A percentile compares a stretch with the other conserved stretches of the same genome.
phyloP scores from a whole-genome alignment of 2,329 filamentous ascomycete species.

The Pseudocercospora musae region DNA sequence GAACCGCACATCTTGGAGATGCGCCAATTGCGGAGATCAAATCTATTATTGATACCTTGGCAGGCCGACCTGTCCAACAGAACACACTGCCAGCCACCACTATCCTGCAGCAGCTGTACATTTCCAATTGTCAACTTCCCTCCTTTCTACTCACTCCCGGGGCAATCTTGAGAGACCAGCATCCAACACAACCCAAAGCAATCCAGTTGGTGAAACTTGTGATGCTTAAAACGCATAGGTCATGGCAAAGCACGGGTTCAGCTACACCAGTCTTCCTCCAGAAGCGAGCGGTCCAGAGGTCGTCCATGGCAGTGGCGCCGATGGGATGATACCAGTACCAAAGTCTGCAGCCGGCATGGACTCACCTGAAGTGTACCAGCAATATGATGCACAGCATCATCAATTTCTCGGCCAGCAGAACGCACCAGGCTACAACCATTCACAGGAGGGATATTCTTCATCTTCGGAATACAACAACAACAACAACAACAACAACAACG shows the following conservation, averaged over 20 bases:
- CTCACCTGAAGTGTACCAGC: background rate
- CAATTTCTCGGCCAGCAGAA: background rate
- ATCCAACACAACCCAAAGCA: too few relatives aligned
- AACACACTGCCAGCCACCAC: background rate
- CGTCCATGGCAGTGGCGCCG: slow-evolving; percentile 3
- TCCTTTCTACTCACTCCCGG: too few relatives aligned
- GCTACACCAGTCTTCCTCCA: background rate
- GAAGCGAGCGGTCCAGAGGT: slow-evolving; percentile 6
- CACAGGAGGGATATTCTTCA: background rate
- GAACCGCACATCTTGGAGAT: background rate
- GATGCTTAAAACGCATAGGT: too few relatives aligned
- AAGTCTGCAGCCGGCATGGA: background rate
- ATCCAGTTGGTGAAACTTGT: too few relatives aligned
- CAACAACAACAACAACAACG: too few relatives aligned
- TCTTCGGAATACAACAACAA: background rate
- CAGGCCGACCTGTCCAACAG: background rate
- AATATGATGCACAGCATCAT: background rate
- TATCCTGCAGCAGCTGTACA: background rate
- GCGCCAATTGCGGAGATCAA: background rate
- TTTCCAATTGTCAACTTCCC: too few relatives aligned
- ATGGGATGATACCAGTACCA: slow-evolving; percentile 5
- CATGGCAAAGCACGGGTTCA: background rate
- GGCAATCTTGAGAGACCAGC: too few relatives aligned
- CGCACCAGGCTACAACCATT: background rate
- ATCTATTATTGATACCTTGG: background rate